A percentile compares a stretch with the other conserved stretches of the same genome.
These are phyloP conservation scores for Nicotiana obtusifolia DNA, from an alignment of 257 asterid species.

Conservation along the genomic window DNA sequence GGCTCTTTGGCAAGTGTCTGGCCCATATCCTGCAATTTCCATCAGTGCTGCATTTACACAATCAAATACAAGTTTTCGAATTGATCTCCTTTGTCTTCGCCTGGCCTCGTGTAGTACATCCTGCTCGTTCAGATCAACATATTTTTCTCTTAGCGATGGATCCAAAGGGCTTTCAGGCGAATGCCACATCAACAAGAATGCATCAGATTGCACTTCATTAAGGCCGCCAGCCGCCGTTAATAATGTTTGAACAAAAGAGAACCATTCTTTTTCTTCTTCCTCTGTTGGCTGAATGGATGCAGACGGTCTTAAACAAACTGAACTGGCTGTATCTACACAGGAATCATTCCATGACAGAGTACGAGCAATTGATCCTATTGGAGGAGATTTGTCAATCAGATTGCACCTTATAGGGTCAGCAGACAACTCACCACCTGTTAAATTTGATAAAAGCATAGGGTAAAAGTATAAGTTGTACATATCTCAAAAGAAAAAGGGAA, in stretches of 20 bases:
- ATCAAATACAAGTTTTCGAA: constrained; percentile 76
- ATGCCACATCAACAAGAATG: constrained; percentile 57
- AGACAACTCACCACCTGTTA: constrained; percentile 47
- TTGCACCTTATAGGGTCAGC: constrained; percentile 39
- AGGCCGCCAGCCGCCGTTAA: constrained; percentile 66
- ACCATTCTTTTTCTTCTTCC: constrained; percentile 67
- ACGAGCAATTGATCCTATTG: constrained; percentile 89
- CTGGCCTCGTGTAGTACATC: constrained; percentile 55
- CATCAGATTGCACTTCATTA: constrained; percentile 40
- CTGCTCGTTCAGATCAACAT: constrained; percentile 41
- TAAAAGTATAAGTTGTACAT: not conserved
- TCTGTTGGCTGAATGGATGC: constrained; percentile 35
- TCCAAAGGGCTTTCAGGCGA: constrained; percentile 75
- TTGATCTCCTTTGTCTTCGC: constrained; percentile 63
- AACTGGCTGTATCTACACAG: constrained; percentile 54
- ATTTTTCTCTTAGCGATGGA: constrained; percentile 70
- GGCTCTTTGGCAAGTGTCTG: constrained; percentile 36
- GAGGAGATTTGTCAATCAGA: constrained; percentile 92
- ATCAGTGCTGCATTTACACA: constrained; percentile 60
- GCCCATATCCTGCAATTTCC: constrained; percentile 52
- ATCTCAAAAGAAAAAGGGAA: not conserved
- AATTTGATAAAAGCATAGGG: not conserved
- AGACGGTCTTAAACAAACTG: constrained; percentile 43
- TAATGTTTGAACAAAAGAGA: constrained; percentile 48
- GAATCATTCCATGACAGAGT: constrained; percentile 65